Percentiles rank a stretch among this genome's conserved stretches.
phyloP scores from a whole-genome alignment of 331 rosid species.

The Malus hybrid region DNA sequence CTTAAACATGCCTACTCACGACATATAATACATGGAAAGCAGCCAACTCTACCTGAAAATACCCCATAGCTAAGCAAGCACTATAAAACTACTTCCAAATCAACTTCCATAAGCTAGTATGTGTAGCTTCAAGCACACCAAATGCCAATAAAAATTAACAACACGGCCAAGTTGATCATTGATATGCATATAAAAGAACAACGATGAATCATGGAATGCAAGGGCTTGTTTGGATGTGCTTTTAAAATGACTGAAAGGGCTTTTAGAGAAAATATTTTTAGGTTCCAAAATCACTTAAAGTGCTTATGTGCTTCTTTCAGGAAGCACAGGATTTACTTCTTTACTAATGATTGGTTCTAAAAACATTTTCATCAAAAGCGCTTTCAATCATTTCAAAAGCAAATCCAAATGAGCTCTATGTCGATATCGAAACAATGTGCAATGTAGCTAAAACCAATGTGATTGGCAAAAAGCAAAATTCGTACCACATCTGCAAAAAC shows the following conservation, averaged over 20 bases:
- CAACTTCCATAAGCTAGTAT: not conserved
- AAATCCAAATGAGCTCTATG: too few relatives aligned
- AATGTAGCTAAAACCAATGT: not conserved
- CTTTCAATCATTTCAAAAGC: too few relatives aligned
- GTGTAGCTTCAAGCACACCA: not conserved
- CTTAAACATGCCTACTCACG: not conserved
- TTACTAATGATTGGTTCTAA: too few relatives aligned
- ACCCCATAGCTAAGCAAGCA: not conserved
- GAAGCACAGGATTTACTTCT: too few relatives aligned
- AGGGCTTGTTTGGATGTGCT: not conserved
- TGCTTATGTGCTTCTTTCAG: too few relatives aligned
- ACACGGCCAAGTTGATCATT: not conserved
- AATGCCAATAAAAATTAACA: not conserved
- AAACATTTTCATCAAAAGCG: too few relatives aligned
- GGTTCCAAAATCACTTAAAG: too few relatives aligned
- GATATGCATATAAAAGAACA: not conserved
- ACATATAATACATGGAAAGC: not conserved
- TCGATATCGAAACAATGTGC: not conserved
- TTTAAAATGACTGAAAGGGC: too few relatives aligned
- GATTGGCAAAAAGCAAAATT: not conserved
- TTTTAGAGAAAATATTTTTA: too few relatives aligned
- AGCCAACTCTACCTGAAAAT: not conserved
- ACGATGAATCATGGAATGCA: not conserved
- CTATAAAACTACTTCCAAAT: not conserved
- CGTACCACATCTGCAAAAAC: conserved; percentile 96